These are phyloP conservation scores for Noccaea bulbosa DNA, from an alignment of 345 rosid species.

Conservation along the genomic window DNA sequence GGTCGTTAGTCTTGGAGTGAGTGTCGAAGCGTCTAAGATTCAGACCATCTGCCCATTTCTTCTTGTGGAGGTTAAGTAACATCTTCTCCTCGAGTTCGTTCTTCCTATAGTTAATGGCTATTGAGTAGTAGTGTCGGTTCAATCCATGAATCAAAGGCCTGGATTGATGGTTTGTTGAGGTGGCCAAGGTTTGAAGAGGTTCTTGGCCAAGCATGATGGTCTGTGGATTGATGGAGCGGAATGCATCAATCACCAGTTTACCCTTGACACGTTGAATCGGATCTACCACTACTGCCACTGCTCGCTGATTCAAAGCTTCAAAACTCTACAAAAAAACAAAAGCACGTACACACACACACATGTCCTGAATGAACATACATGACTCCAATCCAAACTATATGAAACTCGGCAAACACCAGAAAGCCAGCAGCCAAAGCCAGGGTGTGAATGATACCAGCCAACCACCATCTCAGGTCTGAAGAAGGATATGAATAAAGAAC, in stretches of 20 bases:
- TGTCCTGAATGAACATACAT: no score
- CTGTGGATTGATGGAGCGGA: conserved; percentile 86
- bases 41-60: conserved; percentile 93
- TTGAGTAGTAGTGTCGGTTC: conserved; percentile 87
- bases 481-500: no score
- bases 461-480: no score
- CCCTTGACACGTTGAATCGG: conserved; percentile 94
- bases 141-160: conserved; percentile 94
- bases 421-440: no score
- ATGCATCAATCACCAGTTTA: conserved; percentile 90
- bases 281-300: conserved; percentile 91
- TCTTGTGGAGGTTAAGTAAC: conserved; percentile 87
- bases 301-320: no score
- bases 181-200: conserved; percentile 91
- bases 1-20: no score
- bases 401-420: no score
- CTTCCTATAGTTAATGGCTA: conserved; percentile 89
- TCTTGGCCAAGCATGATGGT: conserved; percentile 99
- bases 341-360: no score
- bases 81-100: conserved; percentile 90
- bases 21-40: no score
- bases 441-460: no score
- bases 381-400: no score
- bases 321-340: no score
- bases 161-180: conserved; percentile 88